A percentile compares a stretch with the other conserved stretches of the same genome.
Evolutionary conservation across 1,139 yeast genomes (phyloP).

Genomic region (Meyerozyma athensensis): DNA sequence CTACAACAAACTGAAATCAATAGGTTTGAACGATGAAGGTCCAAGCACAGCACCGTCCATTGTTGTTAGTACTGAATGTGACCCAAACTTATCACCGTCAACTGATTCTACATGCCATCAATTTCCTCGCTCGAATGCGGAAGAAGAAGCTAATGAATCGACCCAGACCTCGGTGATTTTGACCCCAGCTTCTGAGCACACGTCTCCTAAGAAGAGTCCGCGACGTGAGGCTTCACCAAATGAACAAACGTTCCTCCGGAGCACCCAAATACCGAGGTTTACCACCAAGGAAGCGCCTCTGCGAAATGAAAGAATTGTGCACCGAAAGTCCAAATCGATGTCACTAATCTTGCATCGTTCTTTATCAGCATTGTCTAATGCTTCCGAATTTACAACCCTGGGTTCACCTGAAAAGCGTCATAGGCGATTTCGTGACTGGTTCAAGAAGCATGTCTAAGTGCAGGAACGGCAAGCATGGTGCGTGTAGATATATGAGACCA

Average conservation of each 20-base stretch:
- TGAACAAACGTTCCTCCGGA: background rate
- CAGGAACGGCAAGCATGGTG: background rate
- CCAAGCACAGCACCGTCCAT: conserved; percentile 18
- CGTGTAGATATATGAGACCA: background rate
- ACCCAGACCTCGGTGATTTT: background rate
- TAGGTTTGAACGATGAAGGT: conserved; percentile 2
- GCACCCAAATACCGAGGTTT: background rate
- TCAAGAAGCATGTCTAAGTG: background rate
- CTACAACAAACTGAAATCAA: conserved; percentile 8
- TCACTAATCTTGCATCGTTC: background rate
- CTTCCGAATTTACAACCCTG: background rate
- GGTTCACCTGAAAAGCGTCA: background rate
- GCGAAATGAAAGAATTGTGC: background rate
- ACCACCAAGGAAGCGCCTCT: background rate
- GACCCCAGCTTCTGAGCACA: background rate
- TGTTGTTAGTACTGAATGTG: conserved; percentile 18
- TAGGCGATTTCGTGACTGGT: conserved; percentile 1
- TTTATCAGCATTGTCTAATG: background rate
- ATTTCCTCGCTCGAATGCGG: background rate
- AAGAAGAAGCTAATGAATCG: background rate
- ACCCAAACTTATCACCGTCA: conserved; percentile 16
- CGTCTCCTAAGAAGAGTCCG: background rate
- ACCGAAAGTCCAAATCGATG: conserved; percentile 3
- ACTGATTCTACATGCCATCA: conserved; percentile 18
- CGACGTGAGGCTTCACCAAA: conserved; percentile 1